Conservation (phyloP, 176 grass and related monocot species). For the Pharus latifolius region DNA sequence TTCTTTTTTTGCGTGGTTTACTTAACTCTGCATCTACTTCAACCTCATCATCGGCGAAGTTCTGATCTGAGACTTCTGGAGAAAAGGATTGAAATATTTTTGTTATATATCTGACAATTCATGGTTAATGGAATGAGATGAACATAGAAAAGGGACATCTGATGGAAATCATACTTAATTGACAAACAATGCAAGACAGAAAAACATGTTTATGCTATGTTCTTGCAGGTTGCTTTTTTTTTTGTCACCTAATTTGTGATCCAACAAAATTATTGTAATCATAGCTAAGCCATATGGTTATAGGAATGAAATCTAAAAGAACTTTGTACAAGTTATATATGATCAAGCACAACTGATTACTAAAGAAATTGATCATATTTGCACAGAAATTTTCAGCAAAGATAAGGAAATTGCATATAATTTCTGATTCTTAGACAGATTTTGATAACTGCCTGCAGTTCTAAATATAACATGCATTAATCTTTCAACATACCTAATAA, state of each 20-base stretch:
- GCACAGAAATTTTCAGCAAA: background rate
- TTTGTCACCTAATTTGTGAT: background rate
- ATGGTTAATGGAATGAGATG: background rate
- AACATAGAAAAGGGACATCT: background rate
- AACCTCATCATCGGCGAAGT: slow-evolving; percentile 46
- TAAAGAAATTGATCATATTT: too few species aligned
- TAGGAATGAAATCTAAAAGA: background rate
- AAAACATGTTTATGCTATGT: background rate
- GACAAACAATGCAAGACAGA: too few species aligned
- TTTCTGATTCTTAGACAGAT: background rate
- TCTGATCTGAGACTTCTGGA: slow-evolving; percentile 80
- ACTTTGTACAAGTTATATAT: background rate
- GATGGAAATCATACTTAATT: background rate
- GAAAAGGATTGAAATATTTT: background rate
- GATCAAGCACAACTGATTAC: background rate
- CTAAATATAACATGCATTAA: background rate
- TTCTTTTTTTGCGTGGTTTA: slow-evolving; percentile 35
- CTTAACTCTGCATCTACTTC: slow-evolving; percentile 8
- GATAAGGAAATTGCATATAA: background rate
- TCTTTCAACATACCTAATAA: background rate
- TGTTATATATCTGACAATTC: background rate
- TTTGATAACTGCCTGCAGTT: background rate
- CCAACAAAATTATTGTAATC: background rate
- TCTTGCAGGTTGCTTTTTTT: background rate
- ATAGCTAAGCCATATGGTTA: background rate